Conservation (phyloP, 176 grass and related monocot genomes). For the Cenchrus fungigraminus region DNA sequence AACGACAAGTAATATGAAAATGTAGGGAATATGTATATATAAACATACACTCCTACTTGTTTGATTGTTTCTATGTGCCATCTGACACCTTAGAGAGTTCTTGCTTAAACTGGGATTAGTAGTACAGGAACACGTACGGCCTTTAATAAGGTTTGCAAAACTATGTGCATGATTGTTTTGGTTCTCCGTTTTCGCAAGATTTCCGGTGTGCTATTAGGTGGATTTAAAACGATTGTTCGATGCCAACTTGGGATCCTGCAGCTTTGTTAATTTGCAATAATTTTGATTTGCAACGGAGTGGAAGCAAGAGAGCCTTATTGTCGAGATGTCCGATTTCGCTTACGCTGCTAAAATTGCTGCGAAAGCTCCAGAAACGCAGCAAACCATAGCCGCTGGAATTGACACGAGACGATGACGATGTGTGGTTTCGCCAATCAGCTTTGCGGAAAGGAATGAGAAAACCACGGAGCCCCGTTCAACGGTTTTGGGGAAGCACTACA, state of each 20-base stretch:
- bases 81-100: background rate
- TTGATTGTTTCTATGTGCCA: constrained; percentile 5
- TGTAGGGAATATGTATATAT: too few relatives aligned
- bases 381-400: constrained; percentile 10
- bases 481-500: constrained; percentile 35
- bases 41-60: background rate
- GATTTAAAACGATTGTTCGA: background rate
- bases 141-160: background rate
- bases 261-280: background rate
- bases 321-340: background rate
- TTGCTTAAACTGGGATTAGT: background rate
- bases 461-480: constrained; percentile 29
- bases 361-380: background rate
- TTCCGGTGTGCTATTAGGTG: background rate
- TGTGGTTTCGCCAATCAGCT: constrained; percentile 33
- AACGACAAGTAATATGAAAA: too few relatives aligned
- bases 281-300: background rate
- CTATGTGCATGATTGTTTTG: background rate
- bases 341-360: background rate
- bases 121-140: background rate
- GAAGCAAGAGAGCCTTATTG: background rate
- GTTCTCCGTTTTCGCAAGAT: background rate
- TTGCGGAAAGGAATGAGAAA: constrained; percentile 34
- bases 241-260: background rate
- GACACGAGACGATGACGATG: background rate